phyloP scores from a whole-genome alignment of 2,329 filamentous ascomycete species.

The Piedraia hortae region DNA sequence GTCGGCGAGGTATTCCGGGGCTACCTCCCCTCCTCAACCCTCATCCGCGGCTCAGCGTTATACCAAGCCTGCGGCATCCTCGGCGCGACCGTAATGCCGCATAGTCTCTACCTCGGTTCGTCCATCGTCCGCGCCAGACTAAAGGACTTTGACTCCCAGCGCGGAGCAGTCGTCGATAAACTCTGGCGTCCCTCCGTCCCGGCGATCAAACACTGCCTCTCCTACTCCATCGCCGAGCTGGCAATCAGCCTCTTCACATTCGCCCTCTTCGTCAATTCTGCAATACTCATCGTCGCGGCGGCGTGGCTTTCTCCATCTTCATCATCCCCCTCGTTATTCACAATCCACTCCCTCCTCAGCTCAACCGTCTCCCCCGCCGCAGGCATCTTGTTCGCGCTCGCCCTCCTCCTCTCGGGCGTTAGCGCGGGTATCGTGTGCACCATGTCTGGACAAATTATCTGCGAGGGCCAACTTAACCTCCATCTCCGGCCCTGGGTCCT shows the following conservation, averaged over 20 bases:
- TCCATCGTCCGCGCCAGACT: slow-evolving; percentile 42
- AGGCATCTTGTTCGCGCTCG: slow-evolving; percentile 60
- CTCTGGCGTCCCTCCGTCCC: slow-evolving; percentile 15
- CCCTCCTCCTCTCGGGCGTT: slow-evolving; percentile 51
- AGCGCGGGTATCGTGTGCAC: slow-evolving; percentile 72
- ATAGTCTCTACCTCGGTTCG: slow-evolving; percentile 39
- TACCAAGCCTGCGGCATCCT: slow-evolving; percentile 53
- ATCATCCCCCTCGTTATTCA: slow-evolving; percentile 48
- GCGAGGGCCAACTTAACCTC: slow-evolving; percentile 57
- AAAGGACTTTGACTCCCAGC: slow-evolving; percentile 26
- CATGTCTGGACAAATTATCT: slow-evolving; percentile 71
- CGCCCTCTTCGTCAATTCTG: slow-evolving; percentile 17
- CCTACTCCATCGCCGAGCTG: slow-evolving; percentile 16
- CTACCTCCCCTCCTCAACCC: slow-evolving; percentile 32
- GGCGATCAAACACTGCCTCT: slow-evolving; percentile 15
- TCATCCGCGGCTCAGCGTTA: slow-evolving; percentile 30
- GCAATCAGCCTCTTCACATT: slow-evolving; percentile 16
- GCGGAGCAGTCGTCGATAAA: slow-evolving; percentile 3
- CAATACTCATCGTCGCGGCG: slow-evolving; percentile 29
- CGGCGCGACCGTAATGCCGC: slow-evolving; percentile 48
- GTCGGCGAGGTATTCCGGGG: slow-evolving; percentile 34
- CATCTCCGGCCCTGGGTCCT: slow-evolving; percentile 49
- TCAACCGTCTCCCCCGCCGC: slow-evolving; percentile 42
- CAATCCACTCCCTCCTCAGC: slow-evolving; percentile 48
- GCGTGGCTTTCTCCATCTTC: slow-evolving; percentile 40